Percentiles rank a stretch among this genome's conserved stretches.
phyloP scores from a whole-genome alignment of 83 land plant genomes.

The Isoetes engelmannii region DNA sequence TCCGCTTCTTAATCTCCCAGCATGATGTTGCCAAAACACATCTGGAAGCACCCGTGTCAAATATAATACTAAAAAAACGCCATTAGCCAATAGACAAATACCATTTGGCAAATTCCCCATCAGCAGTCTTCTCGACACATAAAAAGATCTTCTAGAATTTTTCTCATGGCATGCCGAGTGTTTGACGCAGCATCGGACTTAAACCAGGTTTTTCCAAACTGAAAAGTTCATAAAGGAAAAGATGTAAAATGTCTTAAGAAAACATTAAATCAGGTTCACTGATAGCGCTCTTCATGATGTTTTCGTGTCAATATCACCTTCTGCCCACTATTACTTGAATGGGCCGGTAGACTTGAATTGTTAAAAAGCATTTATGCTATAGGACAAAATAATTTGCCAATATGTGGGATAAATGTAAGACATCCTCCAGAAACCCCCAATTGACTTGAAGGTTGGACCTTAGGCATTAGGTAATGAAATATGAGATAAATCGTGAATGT shows the following conservation, averaged over 20 bases:
- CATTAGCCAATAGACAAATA: too few relatives aligned
- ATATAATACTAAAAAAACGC: too few relatives aligned
- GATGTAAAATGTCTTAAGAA: not conserved
- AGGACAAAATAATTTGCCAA: not conserved
- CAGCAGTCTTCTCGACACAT: not conserved
- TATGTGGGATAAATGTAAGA: not conserved
- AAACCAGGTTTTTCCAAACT: slow-evolving; percentile 8
- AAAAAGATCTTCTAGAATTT: slow-evolving; percentile 7
- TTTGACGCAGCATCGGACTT: not conserved
- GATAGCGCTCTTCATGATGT: not conserved
- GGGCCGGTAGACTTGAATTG: not conserved
- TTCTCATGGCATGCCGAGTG: not conserved
- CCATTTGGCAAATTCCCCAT: not conserved
- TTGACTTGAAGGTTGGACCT: too few relatives aligned
- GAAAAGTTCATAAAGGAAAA: not conserved
- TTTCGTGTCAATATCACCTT: too few relatives aligned
- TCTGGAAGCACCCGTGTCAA: too few relatives aligned
- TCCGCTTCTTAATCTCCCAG: too few relatives aligned
- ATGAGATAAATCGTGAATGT: too few relatives aligned
- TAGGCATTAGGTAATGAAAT: too few relatives aligned
- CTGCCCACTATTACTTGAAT: too few relatives aligned
- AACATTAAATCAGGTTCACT: not conserved
- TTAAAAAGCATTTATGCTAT: not conserved
- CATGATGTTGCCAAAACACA: too few relatives aligned
- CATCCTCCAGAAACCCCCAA: too few relatives aligned